Evolutionary conservation across 768 basidiomycete genomes (phyloP).

Genomic region (Infundibulicybe gibba): DNA sequence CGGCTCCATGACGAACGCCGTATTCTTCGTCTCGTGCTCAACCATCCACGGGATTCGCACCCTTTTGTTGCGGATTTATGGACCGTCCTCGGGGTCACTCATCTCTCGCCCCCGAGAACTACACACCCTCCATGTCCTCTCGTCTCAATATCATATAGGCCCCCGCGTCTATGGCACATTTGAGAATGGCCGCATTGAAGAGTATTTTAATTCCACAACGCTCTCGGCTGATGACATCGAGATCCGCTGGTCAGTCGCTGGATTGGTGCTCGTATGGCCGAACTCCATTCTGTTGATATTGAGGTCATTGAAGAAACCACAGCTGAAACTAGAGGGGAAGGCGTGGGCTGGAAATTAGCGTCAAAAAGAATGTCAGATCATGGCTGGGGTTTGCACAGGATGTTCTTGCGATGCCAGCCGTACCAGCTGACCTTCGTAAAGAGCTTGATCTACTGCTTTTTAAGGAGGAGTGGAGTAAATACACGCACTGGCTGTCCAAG

Average conservation of each 20-base stretch:
- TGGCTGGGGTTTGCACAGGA: constrained; percentile 73
- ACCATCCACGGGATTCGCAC: constrained; percentile 48
- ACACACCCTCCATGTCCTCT: constrained; percentile 84
- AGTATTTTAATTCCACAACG: constrained; percentile 89
- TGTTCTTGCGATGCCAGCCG: constrained; percentile 62
- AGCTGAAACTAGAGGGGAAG: constrained; percentile 31
- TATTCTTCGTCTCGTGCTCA: constrained; percentile 90
- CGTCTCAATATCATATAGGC: constrained; percentile 83
- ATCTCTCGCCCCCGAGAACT: constrained; percentile 89
- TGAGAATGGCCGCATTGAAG: constrained; percentile 91
- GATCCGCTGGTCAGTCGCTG: constrained; percentile 73
- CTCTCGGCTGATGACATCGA: constrained; percentile 77
- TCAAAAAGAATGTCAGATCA: constrained; percentile 59
- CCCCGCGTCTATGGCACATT: constrained; percentile 94
- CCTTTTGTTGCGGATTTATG: constrained; percentile 88
- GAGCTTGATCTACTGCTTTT: constrained; percentile 67
- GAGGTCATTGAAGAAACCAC: constrained; percentile 52
- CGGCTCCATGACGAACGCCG: constrained; percentile 94
- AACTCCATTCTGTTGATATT: constrained; percentile 91
- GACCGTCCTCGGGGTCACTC: constrained; percentile 78
- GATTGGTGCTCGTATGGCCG: constrained; percentile 94
- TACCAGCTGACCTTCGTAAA: constrained; percentile 40
- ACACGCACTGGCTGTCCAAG: constrained; percentile 64
- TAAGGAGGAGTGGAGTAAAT: constrained; percentile 60
- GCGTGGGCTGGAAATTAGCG: constrained; percentile 53